Percentiles rank a stretch among this genome's conserved stretches.
phyloP scores from a whole-genome alignment of 495 filamentous ascomycete species.

The Trichocladium uniseriatum region DNA sequence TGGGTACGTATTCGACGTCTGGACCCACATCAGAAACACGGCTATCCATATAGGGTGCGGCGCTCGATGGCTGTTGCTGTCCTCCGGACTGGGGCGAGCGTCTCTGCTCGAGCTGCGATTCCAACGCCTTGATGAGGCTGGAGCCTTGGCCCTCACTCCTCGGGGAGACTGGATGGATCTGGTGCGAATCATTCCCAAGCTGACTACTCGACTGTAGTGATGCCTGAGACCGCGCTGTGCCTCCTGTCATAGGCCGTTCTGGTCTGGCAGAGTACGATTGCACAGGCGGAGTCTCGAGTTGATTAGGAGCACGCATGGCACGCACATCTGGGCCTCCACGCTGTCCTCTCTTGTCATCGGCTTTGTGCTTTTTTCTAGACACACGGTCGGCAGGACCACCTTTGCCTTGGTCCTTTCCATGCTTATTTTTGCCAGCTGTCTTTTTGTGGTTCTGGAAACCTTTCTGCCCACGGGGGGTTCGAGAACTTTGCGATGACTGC shows the following conservation, averaged over 20 bases:
- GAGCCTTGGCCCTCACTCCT: neutral
- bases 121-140: slow-evolving; percentile 14
- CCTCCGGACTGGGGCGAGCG: neutral
- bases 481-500: slow-evolving; percentile 5
- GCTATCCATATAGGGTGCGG: neutral
- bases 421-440: slow-evolving; percentile 3
- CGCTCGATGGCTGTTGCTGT: slow-evolving; percentile 3
- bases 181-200: neutral
- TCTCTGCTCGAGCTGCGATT: slow-evolving; percentile 15
- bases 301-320: slow-evolving; percentile 27
- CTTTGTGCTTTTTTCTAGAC: slow-evolving; percentile 20
- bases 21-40: neutral
- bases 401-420: slow-evolving; percentile 2
- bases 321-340: slow-evolving; percentile 20
- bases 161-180: neutral
- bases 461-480: neutral
- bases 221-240: neutral
- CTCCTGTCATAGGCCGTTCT: neutral
- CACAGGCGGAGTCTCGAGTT: slow-evolving; percentile 11
- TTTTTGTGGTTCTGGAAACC: slow-evolving; percentile 3
- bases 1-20: neutral
- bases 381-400: neutral
- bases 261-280: neutral
- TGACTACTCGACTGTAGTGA: neutral
- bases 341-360: slow-evolving; percentile 21